Evolutionary conservation across 345 rosid genomes (phyloP), one percentile per base, ranked within the genome.

Genomic region (Populus pruinosa): DNA sequence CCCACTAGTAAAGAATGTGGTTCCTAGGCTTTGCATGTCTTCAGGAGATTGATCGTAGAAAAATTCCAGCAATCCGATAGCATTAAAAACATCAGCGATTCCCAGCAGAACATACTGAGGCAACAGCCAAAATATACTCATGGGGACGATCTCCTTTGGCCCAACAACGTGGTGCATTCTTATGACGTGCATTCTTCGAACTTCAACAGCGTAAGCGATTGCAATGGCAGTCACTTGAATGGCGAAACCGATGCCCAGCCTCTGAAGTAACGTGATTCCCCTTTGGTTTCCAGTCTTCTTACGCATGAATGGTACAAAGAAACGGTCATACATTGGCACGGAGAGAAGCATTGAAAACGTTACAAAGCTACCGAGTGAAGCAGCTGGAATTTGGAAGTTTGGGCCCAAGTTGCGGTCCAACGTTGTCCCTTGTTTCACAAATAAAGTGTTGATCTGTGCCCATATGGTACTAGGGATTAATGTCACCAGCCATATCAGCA

Each of bases 391-490:
- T 59, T 89, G 88, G 82, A 94, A 91, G 72, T 43, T 56, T 0
- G 90, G 74, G 49, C 92, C 93, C 6, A 94, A 55, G 47, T 56
- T 76, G 6, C 98, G 83, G 85, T 94, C 87, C 74, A 94, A 71
- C 56, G 96, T 92, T 39, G 94, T 92, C 66, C 98, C 98, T 80
- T 94, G 98, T 80, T 94, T 94, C 82, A 94, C 93, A 76, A 91
- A 94, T 13, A 94, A 79, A 25, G 98, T 94, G 83, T 94, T 94
- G 83, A 94, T 88, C 84, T 92, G 98, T 72, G 98, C 97, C 94
- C 96, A 90, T 73, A 92, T 80, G 53, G 90, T 92, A 84, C 92
- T 90, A 38, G 98, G 98, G 47, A 93, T 85, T 67, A 94, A 81
- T 47, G 96, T 93, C 69, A 89, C 97, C 0, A 90, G 69, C 98